Evolutionary conservation across 345 rosid genomes (phyloP).

Genomic region (Brassica cretica): DNA sequence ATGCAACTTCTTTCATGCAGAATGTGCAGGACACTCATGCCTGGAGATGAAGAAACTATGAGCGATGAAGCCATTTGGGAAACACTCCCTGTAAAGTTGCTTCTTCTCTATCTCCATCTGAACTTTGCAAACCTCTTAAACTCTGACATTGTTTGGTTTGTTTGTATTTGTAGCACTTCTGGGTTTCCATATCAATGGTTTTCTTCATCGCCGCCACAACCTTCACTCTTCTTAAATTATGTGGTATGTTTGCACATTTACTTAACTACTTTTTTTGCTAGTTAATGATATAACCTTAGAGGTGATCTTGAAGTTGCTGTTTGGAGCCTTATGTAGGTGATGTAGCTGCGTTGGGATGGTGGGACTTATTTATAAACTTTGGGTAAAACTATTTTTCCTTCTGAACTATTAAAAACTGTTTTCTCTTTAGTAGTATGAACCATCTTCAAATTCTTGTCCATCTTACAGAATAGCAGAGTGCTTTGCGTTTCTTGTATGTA

Average conservation of each 20-base stretch:
- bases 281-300: background rate
- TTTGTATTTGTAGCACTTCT: slow-evolving; percentile 67
- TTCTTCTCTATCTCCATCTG: background rate
- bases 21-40: slow-evolving; percentile 92
- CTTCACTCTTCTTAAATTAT: slow-evolving; percentile 84
- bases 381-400: slow-evolving; percentile 50
- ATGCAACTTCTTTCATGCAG: slow-evolving; percentile 38
- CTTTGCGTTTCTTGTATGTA: slow-evolving; percentile 89
- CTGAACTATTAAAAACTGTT: background rate
- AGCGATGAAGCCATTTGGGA: slow-evolving; percentile 96
- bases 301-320: background rate
- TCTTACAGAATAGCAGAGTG: slow-evolving; percentile 82
- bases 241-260: slow-evolving; percentile 53
- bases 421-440: background rate
- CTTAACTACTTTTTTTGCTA: background rate
- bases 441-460: slow-evolving; percentile 14
- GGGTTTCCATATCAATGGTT: slow-evolving; percentile 93
- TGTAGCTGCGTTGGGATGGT: slow-evolving; percentile 84
- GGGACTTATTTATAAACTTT: slow-evolving; percentile 89
- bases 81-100: slow-evolving; percentile 79
- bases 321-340: slow-evolving; percentile 55
- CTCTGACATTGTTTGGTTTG: slow-evolving; percentile 33
- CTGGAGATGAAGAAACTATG: slow-evolving; percentile 92
- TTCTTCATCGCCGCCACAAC: slow-evolving; percentile 86
- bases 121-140: background rate